These are phyloP conservation scores for Inonotus obliquus DNA, from an alignment of 1,284 basidiomycete species.

Conservation along the genomic window DNA sequence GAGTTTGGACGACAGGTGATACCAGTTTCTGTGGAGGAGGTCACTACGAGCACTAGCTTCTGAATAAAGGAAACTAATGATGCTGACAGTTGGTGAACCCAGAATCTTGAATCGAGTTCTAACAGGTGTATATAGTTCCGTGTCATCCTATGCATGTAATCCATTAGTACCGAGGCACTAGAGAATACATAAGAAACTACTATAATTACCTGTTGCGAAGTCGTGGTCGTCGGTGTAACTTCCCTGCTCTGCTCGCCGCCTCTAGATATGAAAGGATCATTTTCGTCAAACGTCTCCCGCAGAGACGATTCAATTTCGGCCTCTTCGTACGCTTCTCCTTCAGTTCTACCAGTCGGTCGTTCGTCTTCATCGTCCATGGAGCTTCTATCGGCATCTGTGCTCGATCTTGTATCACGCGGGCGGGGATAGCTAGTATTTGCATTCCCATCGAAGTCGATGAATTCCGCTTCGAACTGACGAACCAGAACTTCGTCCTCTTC, in stretches of 20 bases:
- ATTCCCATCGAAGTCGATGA: slow-evolving; percentile 16
- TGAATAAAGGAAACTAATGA: background rate
- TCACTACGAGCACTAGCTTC: background rate
- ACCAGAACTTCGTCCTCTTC: slow-evolving; percentile 10
- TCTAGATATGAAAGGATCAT: slow-evolving; percentile 12
- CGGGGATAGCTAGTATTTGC: background rate
- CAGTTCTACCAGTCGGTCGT: background rate
- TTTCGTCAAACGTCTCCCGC: background rate
- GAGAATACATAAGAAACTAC: background rate
- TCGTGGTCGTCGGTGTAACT: slow-evolving; percentile 7
- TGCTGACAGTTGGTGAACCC: slow-evolving; percentile 10
- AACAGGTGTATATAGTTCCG: background rate
- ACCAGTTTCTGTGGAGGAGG: slow-evolving; percentile 10
- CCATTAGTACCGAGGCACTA: background rate
- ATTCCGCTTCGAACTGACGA: slow-evolving; percentile 12
- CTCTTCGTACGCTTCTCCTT: background rate
- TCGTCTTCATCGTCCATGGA: background rate
- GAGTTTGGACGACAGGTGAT: slow-evolving; percentile 22
- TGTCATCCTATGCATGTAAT: slow-evolving; percentile 4
- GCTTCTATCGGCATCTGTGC: background rate
- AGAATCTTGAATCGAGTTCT: slow-evolving; percentile 8
- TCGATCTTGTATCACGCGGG: background rate
- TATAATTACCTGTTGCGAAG: slow-evolving; percentile 10
- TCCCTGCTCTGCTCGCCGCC: background rate
- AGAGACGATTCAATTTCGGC: slow-evolving; percentile 5